These are phyloP conservation scores for Oxyria digyna DNA, from an alignment of 148 eudicot genomes.

Conservation along the genomic window DNA sequence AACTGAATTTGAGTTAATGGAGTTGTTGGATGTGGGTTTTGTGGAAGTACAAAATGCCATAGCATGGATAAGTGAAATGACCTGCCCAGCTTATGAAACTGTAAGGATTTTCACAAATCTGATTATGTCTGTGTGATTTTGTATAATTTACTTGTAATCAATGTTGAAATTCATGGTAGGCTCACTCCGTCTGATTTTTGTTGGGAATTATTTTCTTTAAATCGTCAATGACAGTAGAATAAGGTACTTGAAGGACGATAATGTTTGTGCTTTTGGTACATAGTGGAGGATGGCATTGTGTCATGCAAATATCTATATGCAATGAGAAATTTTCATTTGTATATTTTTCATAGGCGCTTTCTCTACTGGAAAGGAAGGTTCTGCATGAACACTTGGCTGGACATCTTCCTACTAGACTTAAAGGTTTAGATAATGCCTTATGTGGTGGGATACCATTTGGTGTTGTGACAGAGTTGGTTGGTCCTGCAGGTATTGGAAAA, in stretches of 20 bases:
- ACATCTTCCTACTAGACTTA: constrained; percentile 70
- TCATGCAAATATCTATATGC: background rate
- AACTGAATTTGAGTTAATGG: constrained; percentile 84
- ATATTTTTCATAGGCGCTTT: constrained; percentile 33
- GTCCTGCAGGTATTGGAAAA: constrained; percentile 91
- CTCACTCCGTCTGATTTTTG: background rate
- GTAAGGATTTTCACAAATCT: constrained; percentile 22
- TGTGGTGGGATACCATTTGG: constrained; percentile 95
- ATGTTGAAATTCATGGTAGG: background rate
- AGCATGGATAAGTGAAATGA: constrained; percentile 49
- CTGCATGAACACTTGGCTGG: constrained; percentile 54
- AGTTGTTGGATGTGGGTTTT: constrained; percentile 62
- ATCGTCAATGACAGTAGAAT: background rate
- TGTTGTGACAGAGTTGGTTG: constrained; percentile 80
- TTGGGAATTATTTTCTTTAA: background rate
- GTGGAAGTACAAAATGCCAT: constrained; percentile 46
- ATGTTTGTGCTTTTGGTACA: background rate
- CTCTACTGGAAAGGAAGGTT: constrained; percentile 42
- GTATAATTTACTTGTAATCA: background rate
- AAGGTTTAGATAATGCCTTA: constrained; percentile 66
- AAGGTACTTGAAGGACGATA: background rate
- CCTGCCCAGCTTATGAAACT: constrained; percentile 60
- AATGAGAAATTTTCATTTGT: background rate
- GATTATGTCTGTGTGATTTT: background rate
- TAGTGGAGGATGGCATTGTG: background rate